Evolutionary conservation across 2,329 filamentous ascomycete species (phyloP).

Genomic region (Xylariaceae sp.): DNA sequence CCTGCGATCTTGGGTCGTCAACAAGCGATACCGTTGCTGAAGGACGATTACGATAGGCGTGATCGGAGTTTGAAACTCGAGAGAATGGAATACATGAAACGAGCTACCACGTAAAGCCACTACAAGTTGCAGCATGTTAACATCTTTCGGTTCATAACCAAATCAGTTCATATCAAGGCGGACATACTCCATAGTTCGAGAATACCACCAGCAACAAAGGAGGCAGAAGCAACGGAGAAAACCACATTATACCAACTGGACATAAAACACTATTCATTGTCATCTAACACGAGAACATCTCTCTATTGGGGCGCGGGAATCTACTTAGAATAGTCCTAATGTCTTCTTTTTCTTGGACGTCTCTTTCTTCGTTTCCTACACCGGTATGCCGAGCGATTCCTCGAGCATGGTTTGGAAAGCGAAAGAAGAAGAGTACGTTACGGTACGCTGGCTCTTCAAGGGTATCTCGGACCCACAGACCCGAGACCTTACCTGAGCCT

Average conservation of each 20-base stretch:
- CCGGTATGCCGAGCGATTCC: no score
- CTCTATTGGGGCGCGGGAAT: conserved; percentile 18
- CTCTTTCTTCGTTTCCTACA: conserved; percentile 10
- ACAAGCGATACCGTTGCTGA: no score
- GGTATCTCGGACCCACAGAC: conserved; percentile 10
- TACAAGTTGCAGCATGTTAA: neutral
- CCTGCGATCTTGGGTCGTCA: no score
- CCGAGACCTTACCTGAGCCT: conserved; percentile 11
- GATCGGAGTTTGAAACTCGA: no score
- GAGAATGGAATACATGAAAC: no score
- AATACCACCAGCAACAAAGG: neutral
- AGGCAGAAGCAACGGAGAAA: neutral
- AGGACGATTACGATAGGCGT: no score
- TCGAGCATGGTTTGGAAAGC: neutral
- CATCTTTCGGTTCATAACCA: neutral
- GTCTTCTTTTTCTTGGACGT: conserved; percentile 13
- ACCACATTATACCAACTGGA: neutral
- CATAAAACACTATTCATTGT: neutral
- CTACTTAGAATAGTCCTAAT: conserved; percentile 2
- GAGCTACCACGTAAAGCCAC: no score
- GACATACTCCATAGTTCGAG: no score
- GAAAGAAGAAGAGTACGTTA: conserved; percentile 6
- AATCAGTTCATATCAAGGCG: neutral
- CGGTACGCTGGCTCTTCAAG: conserved; percentile 8
- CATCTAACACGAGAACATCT: conserved; percentile 17